Base-by-base conservation (phyloP, 306 rosid genomes). In the Quercus mongolica region DNA sequence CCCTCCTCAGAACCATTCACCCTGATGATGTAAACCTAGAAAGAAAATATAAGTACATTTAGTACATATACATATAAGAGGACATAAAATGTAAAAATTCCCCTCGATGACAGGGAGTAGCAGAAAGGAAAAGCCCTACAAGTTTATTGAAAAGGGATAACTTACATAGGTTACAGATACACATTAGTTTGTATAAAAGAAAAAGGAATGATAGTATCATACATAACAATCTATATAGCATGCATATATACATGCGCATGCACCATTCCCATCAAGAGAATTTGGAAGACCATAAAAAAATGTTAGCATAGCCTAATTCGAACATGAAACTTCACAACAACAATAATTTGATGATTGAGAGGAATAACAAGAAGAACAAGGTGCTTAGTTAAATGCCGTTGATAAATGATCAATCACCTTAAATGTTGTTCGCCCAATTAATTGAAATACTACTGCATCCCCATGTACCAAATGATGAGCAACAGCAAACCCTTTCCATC, bases 401-500 rank as follows among this genome's bases (percentile, higher is more conserved):
- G 38, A 58, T 63, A 33, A 78, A 77, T 30, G 30, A 11, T 63
- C 54, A 76, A 79, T 88, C 84, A 94, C 98, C 97, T 94, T 90
- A 88, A 92, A 89, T 63, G 78, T 69, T 26, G 87, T 80, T 74
- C 87, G 89, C 62, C 59, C 80, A 57, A 86, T 85, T 76, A 92
- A 73, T 69, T 94, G 93, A 77, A 89, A 94, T 71, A 91, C 80
- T 49, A 94, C 74, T 20, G 98, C 98, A 26, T 94, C 97, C 31
- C 98, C 98, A 55, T 92, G 92, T 6, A 83, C 92, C 84, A 91
- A 84, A 12, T 80, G 74, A 83, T 91, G 98, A 78, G 96, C 97
- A 82, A 92, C 79, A 1, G 98, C 68, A 68, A 94, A 92, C 31
- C 91, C 98, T 74, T 69, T 87, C 95, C 98, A 91, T 74, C 98